Conservation (phyloP, 179 eudicot species). For the Sideroxylon spinosum region DNA sequence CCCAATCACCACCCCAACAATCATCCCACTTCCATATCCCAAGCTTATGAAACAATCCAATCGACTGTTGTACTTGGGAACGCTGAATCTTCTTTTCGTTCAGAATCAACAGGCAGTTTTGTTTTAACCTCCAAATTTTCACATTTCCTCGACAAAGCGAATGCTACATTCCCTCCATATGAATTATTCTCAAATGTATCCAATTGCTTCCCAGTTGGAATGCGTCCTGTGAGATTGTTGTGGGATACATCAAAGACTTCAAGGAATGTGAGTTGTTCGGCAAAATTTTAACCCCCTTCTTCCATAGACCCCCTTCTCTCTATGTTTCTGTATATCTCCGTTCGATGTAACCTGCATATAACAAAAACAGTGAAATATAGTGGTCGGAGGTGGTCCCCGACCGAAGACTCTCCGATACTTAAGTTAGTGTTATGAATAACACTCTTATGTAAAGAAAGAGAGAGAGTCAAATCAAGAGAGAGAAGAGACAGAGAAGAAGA, state of each 20-base stretch:
- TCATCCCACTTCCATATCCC: constrained; percentile 10
- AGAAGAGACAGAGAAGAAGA: too few relatives aligned
- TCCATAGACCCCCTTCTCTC: too few relatives aligned
- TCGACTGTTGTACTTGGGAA: background rate
- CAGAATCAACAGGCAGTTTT: background rate
- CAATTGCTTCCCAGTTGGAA: constrained; percentile 17
- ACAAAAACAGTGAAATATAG: too few relatives aligned
- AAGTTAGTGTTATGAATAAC: too few relatives aligned
- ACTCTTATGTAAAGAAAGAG: too few relatives aligned
- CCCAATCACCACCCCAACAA: constrained; percentile 12
- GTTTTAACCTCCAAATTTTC: background rate
- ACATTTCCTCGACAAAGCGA: constrained; percentile 30
- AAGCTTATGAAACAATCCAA: constrained; percentile 6
- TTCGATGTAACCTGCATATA: too few relatives aligned
- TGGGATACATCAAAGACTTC: constrained; percentile 21
- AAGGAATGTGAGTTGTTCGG: constrained; percentile 18
- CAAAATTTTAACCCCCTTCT: too few relatives aligned
- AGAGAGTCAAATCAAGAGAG: too few relatives aligned
- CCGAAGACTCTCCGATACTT: too few relatives aligned
- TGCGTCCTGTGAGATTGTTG: background rate
- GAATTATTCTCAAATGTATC: constrained; percentile 28
- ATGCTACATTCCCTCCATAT: constrained; percentile 15
- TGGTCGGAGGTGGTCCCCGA: too few relatives aligned
- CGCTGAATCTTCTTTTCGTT: background rate
- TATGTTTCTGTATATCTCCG: too few relatives aligned